Percentiles rank a stretch among this genome's conserved stretches.
Conservation (phyloP, 2,329 filamentous ascomycete genomes). For the Pestalotiopsis sp. region DNA sequence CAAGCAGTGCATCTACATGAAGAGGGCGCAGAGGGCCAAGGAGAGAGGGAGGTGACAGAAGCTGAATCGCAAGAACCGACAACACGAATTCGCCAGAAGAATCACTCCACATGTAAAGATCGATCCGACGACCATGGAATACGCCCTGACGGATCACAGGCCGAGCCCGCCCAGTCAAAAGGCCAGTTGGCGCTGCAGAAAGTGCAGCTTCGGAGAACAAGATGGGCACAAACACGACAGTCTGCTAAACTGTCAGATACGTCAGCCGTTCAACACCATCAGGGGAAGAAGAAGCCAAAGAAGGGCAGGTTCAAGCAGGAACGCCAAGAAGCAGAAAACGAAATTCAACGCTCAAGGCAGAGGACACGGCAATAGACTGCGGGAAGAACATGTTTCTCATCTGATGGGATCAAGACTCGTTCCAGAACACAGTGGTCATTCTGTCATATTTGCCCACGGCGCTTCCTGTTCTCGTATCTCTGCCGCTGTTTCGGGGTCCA, state of each 20-base stretch:
- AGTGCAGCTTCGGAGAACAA: not conserved
- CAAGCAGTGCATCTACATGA: too few relatives aligned
- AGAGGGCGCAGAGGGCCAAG: too few relatives aligned
- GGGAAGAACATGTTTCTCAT: not conserved
- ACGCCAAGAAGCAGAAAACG: not conserved
- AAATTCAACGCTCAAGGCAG: not conserved
- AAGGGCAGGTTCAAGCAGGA: not conserved
- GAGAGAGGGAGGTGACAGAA: too few relatives aligned
- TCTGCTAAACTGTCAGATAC: not conserved
- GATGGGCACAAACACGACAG: not conserved
- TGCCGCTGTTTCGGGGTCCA: not conserved
- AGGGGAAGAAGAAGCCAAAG: not conserved
- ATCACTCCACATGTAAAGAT: not conserved
- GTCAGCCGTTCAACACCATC: not conserved
- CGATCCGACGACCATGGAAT: not conserved
- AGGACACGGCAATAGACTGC: not conserved
- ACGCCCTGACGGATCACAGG: not conserved
- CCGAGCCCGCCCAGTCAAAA: not conserved
- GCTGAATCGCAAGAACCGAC: too few relatives aligned
- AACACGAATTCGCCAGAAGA: too few relatives aligned
- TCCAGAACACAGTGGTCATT: not conserved
- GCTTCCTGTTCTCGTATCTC: constrained; percentile 5
- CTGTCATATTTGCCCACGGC: not conserved
- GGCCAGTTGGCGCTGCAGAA: not conserved
- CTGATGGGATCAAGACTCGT: too few relatives aligned